Base-by-base conservation (phyloP, 345 rosid genomes). In the Eucalyptus victrix region DNA sequence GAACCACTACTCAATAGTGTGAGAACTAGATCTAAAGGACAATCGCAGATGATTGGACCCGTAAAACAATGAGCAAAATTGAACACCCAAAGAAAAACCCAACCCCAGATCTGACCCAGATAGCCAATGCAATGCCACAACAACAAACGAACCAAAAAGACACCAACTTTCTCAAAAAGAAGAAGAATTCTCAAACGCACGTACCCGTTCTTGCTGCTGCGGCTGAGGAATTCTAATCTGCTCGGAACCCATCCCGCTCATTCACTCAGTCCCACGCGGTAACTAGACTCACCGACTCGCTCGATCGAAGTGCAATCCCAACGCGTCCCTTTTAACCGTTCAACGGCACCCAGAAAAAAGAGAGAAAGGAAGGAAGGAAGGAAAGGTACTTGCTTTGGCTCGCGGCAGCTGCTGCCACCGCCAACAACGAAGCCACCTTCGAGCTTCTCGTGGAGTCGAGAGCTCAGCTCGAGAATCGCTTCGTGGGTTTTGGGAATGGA, bases 151-250 rank as follows among this genome's bases (percentile, higher is more conserved):
- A 50, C 13, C 40, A 40, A 40, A 53, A 88, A 65, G 54, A 76
- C 89, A 76, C 24, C 67, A 14, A 76, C 47, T 51, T 51, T 53
- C 56, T 18, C 76, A 42, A 26, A 86, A 58, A 6, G 54, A 80
- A 91, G 62, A 91, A 89, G 80, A 45, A 88, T 49, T 9, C 67
- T 89, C 80, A 88, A 81, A 76, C 87, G 86, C 28, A 89, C 91
- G 86, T 89, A 95, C 98, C 96, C 94, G 87, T 88, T 88, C 90
- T 88, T 83, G 90, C 87, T 53, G 96, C 86, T 93, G 95, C 58
- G 58, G 58, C 87, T 91, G 95, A 88, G 95, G 96, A 86, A 95
- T 91, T 88, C 96, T 93, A 56, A 92, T 93, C 90, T 94, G 98
- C 94, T 95, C 92, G 37, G 94, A 92, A 76, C 95, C 95, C 95